Evolutionary conservation across 768 basidiomycete genomes (phyloP), one percentile per base, ranked within the genome.

Genomic region (Rhizopogon sp.): DNA sequence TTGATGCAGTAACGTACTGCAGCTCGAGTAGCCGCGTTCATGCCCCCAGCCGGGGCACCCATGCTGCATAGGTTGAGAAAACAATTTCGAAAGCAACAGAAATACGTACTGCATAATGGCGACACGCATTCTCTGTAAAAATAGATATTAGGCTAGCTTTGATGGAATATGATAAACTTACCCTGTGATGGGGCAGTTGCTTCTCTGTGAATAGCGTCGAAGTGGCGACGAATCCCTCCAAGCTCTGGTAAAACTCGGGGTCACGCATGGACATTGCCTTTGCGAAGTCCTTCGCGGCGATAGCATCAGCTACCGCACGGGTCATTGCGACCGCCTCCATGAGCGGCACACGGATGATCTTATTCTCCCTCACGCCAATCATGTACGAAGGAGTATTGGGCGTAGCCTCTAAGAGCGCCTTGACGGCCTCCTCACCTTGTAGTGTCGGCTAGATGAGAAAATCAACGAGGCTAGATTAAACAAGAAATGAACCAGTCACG

Each of bases 1-100:
- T n/a, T n/a, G n/a, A n/a, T n/a, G n/a, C n/a, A n/a, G n/a, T 93
- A 98, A 10, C 97, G 87, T 20, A 90, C 93, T 6, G 92, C 93
- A 28, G 94, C 88, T 41, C 96, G 89, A 1, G 93, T 97, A 0
- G 96, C 97, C 2, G 97, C 95, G 67, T 98, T 98, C 93, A 98
- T 98, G 8, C 97, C 97, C 44, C 96, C 96, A 2, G 97, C 97
- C 5, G 97, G 96, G 1, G 97, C 97, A 50, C 97, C 96, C 65
- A 94, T 86, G 65, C 94, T 96, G 43, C 29, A 52, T 54, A 55
- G 37, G 55, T 14, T 58, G 41, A 53, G 25, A 45, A 5, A 45
- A n/a, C 20, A 20, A 31, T n/a, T 6, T 16, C 6, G 1, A 39
- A 29, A 39, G 16, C 8, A 47, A 5, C 8, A 10, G 16, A 11